Base-by-base conservation (phyloP, 805 yeast genomes). In the Lipomyces oligophaga region DNA sequence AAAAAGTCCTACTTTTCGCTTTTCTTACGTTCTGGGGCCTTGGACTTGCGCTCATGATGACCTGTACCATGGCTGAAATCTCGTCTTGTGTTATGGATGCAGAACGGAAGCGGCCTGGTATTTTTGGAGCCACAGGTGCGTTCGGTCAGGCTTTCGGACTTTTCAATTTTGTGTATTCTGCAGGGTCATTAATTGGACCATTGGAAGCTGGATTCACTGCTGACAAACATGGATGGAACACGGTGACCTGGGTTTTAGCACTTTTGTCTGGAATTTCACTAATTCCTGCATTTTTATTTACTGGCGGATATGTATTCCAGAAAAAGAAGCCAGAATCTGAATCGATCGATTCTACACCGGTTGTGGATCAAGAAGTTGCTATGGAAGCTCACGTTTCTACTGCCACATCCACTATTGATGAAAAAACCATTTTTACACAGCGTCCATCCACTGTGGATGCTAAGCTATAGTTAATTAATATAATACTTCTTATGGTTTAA, bases 141-240 rank as follows among this genome's bases (percentile, higher is more conserved):
- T 55, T 52, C 35, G 68, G 65, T 10, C 65, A 64, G 40, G 67
- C 63, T 1, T 65, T 62, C 40, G 67, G 63, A 1, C 35, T 62
- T 16, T 63, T 63, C 51, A 65, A 65, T 34, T 56, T 64, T 3
- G 63, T 63, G 13, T 65, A 52, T 41, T 58, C 68, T 4, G 41
- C 64, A 10, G 68, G 68, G 2, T 35, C 57, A 4, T 50, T 65
- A n/a, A 45, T 65, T 41, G 68, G 68, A 1, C 68, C 68, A 8
- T 58, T 63, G 7, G 57, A 59, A 28, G 57, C 64, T 6, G 68
- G 67, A 2, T 57, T 57, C 6, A 52, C 58, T 7, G 43, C 44
- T 16, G 45, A 41, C 5, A 24, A 31, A 6, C 32, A 43, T 21
- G 67, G 67, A 18, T 64, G 64, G 61, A 43, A 47, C 13, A 39